Percentiles rank a stretch among this genome's conserved stretches.
Conservation (phyloP, 768 basidiomycete genomes). For the Infundibulicybe gibba region DNA sequence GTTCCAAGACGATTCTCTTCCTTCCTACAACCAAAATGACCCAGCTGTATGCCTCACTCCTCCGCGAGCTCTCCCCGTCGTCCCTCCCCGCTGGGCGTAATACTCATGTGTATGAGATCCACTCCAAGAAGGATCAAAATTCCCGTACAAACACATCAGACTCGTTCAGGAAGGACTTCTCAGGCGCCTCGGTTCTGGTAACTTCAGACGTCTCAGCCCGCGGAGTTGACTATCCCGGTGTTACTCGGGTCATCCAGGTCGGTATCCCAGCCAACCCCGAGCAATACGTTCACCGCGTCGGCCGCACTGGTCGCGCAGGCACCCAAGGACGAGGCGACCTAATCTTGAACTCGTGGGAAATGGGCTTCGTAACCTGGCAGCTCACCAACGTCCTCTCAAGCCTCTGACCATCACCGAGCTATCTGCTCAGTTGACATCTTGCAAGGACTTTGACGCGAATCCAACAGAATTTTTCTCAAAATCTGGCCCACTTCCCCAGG, state of each 20-base stretch:
- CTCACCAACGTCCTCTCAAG: conserved; percentile 66
- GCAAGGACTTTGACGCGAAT: conserved; percentile 42
- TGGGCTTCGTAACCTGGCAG: conserved; percentile 58
- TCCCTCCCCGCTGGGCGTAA: conserved; percentile 46
- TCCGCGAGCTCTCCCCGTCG: conserved; percentile 44
- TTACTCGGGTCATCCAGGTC: conserved; percentile 88
- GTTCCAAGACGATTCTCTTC: conserved; percentile 81
- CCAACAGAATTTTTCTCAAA: conserved; percentile 27
- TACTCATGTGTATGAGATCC: conserved; percentile 74
- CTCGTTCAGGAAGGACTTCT: conserved; percentile 52
- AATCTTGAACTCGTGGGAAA: conserved; percentile 77
- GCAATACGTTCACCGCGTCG: conserved; percentile 83
- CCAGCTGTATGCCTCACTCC: conserved; percentile 63
- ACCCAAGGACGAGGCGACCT: conserved; percentile 71
- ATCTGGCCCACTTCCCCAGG: neutral
- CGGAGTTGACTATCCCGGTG: conserved; percentile 85
- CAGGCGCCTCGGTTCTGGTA: conserved; percentile 62
- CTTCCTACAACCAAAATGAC: conserved; percentile 84
- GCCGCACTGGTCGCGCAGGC: conserved; percentile 75
- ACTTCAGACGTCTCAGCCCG: conserved; percentile 88
- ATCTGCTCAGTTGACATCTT: conserved; percentile 40
- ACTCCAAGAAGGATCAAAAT: conserved; percentile 69
- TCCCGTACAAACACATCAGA: conserved; percentile 54
- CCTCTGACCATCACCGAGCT: conserved; percentile 48
- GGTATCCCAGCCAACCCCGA: conserved; percentile 70